These are phyloP conservation scores for Russula foetens DNA, from an alignment of 768 basidiomycete genomes.

Conservation along the genomic window DNA sequence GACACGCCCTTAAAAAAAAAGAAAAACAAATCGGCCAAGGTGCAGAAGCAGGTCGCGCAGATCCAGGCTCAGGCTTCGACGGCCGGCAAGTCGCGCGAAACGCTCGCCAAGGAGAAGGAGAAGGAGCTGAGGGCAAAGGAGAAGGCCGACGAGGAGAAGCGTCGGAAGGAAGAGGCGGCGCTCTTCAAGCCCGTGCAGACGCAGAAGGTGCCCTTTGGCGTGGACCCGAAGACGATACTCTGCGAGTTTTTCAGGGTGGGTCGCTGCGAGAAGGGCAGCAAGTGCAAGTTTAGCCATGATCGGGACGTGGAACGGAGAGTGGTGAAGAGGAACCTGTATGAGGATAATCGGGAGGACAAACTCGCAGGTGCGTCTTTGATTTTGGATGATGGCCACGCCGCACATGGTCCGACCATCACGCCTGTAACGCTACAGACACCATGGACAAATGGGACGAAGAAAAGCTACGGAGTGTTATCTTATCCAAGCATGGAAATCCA, in stretches of 20 bases:
- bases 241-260: slow-evolving; percentile 93
- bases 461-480: slow-evolving; percentile 81
- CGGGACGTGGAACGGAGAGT: slow-evolving; percentile 81
- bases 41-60: slow-evolving; percentile 74
- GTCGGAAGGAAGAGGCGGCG: slow-evolving; percentile 76
- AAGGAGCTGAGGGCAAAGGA: slow-evolving; percentile 68
- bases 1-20: slow-evolving; percentile 24
- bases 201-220: slow-evolving; percentile 90
- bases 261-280: slow-evolving; percentile 84
- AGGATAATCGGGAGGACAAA: slow-evolving; percentile 80
- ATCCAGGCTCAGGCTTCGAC: slow-evolving; percentile 70
- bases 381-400: neutral
- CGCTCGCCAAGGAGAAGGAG: slow-evolving; percentile 80
- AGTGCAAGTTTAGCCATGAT: slow-evolving; percentile 98
- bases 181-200: slow-evolving; percentile 71
- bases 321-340: slow-evolving; percentile 93
- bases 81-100: slow-evolving; percentile 73
- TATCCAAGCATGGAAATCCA: slow-evolving; percentile 84
- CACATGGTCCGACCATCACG: too few relatives aligned
- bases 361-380: slow-evolving; percentile 39
- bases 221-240: slow-evolving; percentile 91
- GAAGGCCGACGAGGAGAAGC: slow-evolving; percentile 74
- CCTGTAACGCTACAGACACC: slow-evolving; percentile 50
- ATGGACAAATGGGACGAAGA: slow-evolving; percentile 99
- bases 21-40: slow-evolving; percentile 95